Evolutionary conservation across 345 rosid genomes (phyloP).

Genomic region (Citropsis articulata): DNA sequence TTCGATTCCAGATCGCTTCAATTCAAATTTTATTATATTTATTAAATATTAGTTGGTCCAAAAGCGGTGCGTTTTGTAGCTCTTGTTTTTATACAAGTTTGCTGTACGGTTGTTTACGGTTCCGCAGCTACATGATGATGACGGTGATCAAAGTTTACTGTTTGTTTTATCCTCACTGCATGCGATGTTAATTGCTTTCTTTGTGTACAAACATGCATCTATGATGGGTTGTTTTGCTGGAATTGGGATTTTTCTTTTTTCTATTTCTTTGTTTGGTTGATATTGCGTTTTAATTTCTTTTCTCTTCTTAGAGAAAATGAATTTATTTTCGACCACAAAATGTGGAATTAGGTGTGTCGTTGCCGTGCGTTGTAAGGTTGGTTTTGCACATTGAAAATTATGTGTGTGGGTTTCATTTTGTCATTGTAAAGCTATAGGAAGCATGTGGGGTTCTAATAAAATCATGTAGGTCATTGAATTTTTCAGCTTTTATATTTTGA

Average conservation of each 20-base stretch:
- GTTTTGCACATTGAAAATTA: neutral
- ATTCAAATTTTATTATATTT: neutral
- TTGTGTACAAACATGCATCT: neutral
- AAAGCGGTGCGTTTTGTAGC: neutral
- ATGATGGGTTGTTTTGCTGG: neutral
- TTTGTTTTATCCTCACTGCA: slow-evolving; percentile 8
- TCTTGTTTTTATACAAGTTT: neutral
- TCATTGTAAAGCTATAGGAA: slow-evolving; percentile 6
- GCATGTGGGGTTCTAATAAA: slow-evolving; percentile 19
- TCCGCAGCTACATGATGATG: neutral
- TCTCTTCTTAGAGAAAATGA: neutral
- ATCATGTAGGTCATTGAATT: neutral
- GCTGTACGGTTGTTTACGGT: slow-evolving; percentile 5
- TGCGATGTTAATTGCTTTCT: slow-evolving; percentile 4
- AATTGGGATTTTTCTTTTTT: slow-evolving; percentile 1
- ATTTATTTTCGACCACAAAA: neutral
- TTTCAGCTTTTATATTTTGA: neutral
- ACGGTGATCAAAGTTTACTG: neutral
- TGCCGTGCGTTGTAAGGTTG: neutral
- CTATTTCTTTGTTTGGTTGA: neutral
- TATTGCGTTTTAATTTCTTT: neutral
- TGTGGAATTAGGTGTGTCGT: neutral
- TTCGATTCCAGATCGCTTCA: neutral
- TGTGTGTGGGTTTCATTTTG: slow-evolving; percentile 5
- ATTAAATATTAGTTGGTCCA: neutral